A percentile compares a stretch with the other conserved stretches of the same genome.
Evolutionary conservation across 345 rosid genomes (phyloP).

Genomic region (Salix arbutifolia): DNA sequence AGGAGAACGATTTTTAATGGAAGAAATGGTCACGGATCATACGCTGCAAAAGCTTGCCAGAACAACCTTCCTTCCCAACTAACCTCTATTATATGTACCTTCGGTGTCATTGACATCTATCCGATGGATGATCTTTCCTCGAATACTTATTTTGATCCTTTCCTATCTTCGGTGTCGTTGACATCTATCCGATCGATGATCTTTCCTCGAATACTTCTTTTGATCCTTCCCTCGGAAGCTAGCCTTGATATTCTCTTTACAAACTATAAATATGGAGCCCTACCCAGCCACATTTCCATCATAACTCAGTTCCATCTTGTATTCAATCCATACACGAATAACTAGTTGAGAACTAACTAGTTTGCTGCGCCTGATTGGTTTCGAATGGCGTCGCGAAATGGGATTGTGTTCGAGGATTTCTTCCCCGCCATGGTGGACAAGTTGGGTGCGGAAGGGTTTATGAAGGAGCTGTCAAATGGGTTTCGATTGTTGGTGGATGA

Average conservation of each 20-base stretch:
- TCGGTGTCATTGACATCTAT: constrained; percentile 24
- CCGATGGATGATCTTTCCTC: no score
- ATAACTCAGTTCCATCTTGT: no score
- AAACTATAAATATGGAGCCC: constrained; percentile 11
- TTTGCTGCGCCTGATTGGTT: no score
- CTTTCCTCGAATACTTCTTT: constrained; percentile 14
- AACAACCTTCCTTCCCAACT: neutral
- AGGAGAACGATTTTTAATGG: constrained; percentile 10
- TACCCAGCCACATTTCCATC: neutral
- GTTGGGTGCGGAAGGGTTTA: constrained; percentile 52
- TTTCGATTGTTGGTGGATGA: constrained; percentile 48
- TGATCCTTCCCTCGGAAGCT: neutral
- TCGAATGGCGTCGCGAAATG: constrained; percentile 25
- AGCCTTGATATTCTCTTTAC: neutral
- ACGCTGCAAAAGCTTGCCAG: constrained; percentile 9
- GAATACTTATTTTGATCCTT: no score
- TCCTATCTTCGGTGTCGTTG: constrained; percentile 26
- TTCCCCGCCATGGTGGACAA: constrained; percentile 58
- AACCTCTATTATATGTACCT: constrained; percentile 18
- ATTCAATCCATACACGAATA: no score
- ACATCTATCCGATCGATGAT: neutral
- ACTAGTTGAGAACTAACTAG: no score
- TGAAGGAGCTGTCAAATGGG: constrained; percentile 52
- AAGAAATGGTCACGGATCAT: constrained; percentile 7
- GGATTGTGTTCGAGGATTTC: constrained; percentile 46